These are phyloP conservation scores for Uronychia setigera DNA, from an alignment of 73 alveolate genomes.

Conservation along the genomic window DNA sequence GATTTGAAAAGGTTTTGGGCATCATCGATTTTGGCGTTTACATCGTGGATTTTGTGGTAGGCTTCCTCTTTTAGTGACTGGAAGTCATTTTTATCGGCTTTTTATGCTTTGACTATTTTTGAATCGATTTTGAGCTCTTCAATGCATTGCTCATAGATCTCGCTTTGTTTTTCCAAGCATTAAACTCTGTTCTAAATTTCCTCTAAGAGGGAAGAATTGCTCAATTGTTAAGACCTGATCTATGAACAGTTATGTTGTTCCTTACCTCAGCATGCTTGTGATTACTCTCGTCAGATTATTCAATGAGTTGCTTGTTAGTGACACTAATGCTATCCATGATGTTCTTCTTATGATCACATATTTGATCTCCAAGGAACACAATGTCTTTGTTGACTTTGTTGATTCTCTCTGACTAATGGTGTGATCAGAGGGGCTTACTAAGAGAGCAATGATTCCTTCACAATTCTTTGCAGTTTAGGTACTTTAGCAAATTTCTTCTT, in stretches of 20 bases:
- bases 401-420: background rate
- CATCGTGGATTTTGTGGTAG: background rate
- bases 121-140: background rate
- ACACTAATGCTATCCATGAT: background rate
- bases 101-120: background rate
- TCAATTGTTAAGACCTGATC: background rate
- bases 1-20: background rate
- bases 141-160: background rate
- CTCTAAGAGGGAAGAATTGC: background rate
- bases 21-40: background rate
- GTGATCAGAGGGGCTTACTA: background rate
- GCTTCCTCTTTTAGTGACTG: background rate
- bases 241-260: background rate
- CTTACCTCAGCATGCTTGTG: background rate
- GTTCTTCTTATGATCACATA: background rate
- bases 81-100: background rate
- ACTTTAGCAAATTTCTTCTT: background rate
- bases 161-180: background rate
- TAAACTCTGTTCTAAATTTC: background rate
- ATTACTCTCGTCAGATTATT: background rate
- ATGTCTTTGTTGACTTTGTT: background rate
- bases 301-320: background rate
- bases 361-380: background rate
- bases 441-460: background rate
- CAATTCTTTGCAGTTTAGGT: background rate